Conservation (phyloP, 2,329 filamentous ascomycete species). For the Thielaviopsis musarum region DNA sequence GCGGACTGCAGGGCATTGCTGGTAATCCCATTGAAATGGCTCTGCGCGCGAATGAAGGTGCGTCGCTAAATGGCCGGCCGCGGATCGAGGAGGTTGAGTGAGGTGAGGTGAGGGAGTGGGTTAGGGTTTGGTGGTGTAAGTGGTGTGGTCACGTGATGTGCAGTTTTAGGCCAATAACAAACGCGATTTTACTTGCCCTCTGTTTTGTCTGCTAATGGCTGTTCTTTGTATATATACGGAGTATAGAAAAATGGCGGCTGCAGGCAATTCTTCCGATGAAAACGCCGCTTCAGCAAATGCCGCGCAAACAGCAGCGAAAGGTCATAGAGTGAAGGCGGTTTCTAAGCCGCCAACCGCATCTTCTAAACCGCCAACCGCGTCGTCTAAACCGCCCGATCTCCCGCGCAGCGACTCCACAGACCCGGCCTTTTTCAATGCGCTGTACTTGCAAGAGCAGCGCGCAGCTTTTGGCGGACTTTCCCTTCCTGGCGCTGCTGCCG, state of each 20-base stretch:
- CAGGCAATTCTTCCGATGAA: neutral
- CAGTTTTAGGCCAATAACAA: neutral
- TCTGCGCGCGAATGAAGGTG: slow-evolving; percentile 8
- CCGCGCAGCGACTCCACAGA: slow-evolving; percentile 25
- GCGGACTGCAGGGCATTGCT: slow-evolving; percentile 15
- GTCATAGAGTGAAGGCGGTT: too few species aligned
- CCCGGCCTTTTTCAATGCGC: slow-evolving; percentile 27
- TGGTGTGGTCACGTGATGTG: neutral
- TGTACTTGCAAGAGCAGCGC: slow-evolving; percentile 30
- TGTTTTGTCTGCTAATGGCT: neutral
- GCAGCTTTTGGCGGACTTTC: slow-evolving; percentile 13
- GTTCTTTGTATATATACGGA: neutral
- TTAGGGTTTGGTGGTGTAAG: neutral
- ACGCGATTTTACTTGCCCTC: neutral
- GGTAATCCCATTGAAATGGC: slow-evolving; percentile 14
- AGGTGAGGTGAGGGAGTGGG: slow-evolving; percentile 34
- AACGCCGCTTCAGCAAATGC: neutral
- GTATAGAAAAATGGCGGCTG: neutral
- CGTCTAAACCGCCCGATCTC: slow-evolving; percentile 1
- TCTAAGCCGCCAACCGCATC: neutral
- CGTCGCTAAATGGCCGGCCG: slow-evolving; percentile 16
- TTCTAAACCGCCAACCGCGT: neutral
- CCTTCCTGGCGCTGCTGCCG: neutral
- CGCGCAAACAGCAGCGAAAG: too few species aligned
- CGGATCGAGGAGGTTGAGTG: slow-evolving; percentile 47